Evolutionary conservation across 2,329 filamentous ascomycete genomes (phyloP).

Genomic region (Ambrosiella xylebori): DNA sequence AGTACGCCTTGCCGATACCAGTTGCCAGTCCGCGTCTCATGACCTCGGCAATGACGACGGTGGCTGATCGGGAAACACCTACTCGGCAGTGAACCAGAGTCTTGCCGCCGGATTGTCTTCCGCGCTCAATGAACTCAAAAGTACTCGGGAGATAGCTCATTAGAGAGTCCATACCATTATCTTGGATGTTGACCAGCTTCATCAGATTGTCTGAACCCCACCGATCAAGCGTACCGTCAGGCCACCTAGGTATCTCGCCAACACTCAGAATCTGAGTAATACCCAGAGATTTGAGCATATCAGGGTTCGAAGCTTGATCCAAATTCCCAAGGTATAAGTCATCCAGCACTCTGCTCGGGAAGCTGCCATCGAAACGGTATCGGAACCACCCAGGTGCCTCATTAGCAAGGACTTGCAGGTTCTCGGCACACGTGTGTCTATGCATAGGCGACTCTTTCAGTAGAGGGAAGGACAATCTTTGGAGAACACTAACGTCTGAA

Average conservation of each 20-base stretch:
- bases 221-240: conserved; percentile 45
- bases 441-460: conserved; percentile 49
- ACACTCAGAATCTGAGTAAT: conserved; percentile 83
- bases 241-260: conserved; percentile 75
- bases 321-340: conserved; percentile 97
- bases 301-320: conserved; percentile 83
- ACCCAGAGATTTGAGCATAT: conserved; percentile 59
- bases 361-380: conserved; percentile 61
- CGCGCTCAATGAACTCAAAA: conserved; percentile 57
- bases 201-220: conserved; percentile 71
- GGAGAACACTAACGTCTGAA: conserved; percentile 72
- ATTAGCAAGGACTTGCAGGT: conserved; percentile 21
- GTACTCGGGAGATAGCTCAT: conserved; percentile 73
- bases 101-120: background rate
- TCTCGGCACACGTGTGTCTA: conserved; percentile 14
- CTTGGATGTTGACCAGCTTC: conserved; percentile 71
- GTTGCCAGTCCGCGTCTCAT: conserved; percentile 70
- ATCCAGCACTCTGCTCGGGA: conserved; percentile 73
- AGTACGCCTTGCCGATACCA: conserved; percentile 73
- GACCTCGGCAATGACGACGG: conserved; percentile 97
- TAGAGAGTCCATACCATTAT: conserved; percentile 89
- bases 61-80: conserved; percentile 85
- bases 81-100: conserved; percentile 94
- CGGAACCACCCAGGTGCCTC: conserved; percentile 64
- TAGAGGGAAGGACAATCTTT: conserved; percentile 56